phyloP scores from a whole-genome alignment of 495 filamentous ascomycete species.

The Penicillium diatomitis region DNA sequence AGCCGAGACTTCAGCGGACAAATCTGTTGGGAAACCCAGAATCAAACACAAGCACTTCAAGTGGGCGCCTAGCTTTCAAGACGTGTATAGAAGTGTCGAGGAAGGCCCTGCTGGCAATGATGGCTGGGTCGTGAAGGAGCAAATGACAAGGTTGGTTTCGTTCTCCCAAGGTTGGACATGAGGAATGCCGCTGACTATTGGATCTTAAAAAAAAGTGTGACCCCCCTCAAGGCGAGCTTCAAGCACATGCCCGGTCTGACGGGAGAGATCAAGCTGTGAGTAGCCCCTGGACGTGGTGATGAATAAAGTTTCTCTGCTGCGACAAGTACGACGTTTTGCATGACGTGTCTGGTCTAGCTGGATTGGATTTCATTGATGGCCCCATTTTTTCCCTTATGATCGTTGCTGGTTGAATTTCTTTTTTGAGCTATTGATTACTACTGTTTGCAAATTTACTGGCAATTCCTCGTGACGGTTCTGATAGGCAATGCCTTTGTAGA shows the following conservation, averaged over 20 bases:
- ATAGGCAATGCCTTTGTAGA: slow-evolving; percentile 33
- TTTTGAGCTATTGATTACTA: slow-evolving; percentile 1
- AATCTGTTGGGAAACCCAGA: slow-evolving; percentile 14
- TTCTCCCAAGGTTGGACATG: neutral
- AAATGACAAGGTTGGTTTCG: slow-evolving; percentile 68
- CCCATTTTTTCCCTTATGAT: slow-evolving; percentile 10
- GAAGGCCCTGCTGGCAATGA: slow-evolving; percentile 77
- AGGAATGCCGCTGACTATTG: too few species aligned
- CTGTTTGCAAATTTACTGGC: slow-evolving; percentile 1
- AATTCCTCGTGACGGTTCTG: slow-evolving; percentile 23
- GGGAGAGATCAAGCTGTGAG: slow-evolving; percentile 87
- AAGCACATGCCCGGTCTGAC: slow-evolving; percentile 62
- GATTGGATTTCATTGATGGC: slow-evolving; percentile 13
- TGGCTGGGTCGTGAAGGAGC: slow-evolving; percentile 86
- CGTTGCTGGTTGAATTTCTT: neutral
- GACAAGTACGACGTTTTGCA: slow-evolving; percentile 20
- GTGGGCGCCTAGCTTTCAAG: slow-evolving; percentile 81
- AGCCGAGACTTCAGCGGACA: neutral
- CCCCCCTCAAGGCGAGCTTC: slow-evolving; percentile 86
- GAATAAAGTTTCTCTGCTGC: slow-evolving; percentile 12
- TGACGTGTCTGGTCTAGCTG: slow-evolving; percentile 25
- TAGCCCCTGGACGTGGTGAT: slow-evolving; percentile 34
- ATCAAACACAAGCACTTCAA: slow-evolving; percentile 80
- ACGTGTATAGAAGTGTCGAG: slow-evolving; percentile 78
- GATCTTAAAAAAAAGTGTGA: slow-evolving; percentile 50